Evolutionary conservation across 2,329 filamentous ascomycete genomes (phyloP).

Genomic region (Cercospora sp.): DNA sequence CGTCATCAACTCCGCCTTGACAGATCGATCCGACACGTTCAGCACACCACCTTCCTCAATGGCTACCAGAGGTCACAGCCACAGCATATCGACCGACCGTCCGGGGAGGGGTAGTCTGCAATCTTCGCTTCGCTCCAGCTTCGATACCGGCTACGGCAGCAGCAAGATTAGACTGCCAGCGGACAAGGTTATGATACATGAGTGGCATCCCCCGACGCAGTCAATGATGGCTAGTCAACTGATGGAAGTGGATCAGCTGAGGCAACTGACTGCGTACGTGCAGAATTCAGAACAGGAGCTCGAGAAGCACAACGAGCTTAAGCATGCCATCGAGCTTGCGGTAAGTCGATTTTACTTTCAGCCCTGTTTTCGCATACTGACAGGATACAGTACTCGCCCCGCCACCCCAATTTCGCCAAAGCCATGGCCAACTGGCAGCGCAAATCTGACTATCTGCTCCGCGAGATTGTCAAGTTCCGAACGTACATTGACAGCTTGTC

Average conservation of each 20-base stretch:
- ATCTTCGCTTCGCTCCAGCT: constrained; percentile 58
- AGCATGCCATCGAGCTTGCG: constrained; percentile 82
- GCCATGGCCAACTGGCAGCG: constrained; percentile 97
- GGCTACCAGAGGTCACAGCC: constrained; percentile 29
- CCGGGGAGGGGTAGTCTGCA: constrained; percentile 37
- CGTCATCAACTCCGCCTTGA: constrained; percentile 62
- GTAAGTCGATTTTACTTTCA: constrained; percentile 45
- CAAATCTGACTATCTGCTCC: constrained; percentile 85
- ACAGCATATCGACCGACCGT: constrained; percentile 30
- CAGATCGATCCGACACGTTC: constrained; percentile 37
- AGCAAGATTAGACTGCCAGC: constrained; percentile 71
- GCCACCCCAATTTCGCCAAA: constrained; percentile 75
- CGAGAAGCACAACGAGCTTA: constrained; percentile 81
- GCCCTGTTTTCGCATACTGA: constrained; percentile 10
- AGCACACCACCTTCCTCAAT: constrained; percentile 38
- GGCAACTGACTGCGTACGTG: constrained; percentile 74
- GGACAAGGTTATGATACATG: constrained; percentile 78
- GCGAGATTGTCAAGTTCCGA: constrained; percentile 94
- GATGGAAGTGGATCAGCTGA: constrained; percentile 77
- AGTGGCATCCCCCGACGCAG: constrained; percentile 87
- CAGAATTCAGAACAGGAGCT: constrained; percentile 82
- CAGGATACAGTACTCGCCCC: constrained; percentile 67
- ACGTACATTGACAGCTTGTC: constrained; percentile 88
- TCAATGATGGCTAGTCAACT: constrained; percentile 82
- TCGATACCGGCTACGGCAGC: constrained; percentile 53